phyloP scores from a whole-genome alignment of 805 yeast genomes.

The Wickerhamiella sergipiensis region DNA sequence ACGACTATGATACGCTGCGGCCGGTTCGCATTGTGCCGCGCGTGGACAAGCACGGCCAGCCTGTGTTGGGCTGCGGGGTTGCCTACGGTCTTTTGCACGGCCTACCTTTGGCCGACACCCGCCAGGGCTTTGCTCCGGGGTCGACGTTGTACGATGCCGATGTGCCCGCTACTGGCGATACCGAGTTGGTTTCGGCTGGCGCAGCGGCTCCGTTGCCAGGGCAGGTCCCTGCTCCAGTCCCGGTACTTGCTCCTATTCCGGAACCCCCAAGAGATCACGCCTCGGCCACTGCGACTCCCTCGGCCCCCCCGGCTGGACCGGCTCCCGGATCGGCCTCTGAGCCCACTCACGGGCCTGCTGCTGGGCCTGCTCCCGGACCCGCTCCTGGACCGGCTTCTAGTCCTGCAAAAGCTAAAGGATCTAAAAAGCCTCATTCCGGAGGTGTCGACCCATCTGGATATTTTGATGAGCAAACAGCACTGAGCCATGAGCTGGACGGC shows the following conservation, averaged over 20 bases:
- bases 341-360: too few species aligned
- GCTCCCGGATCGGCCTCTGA: too few species aligned
- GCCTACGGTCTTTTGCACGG: conserved; percentile 86
- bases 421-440: background rate
- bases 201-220: background rate
- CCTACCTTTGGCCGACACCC: conserved; percentile 47
- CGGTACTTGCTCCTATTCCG: background rate
- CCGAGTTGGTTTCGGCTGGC: background rate
- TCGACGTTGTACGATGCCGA: conserved; percentile 14
- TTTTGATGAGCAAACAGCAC: conserved; percentile 17
- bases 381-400: too few species aligned
- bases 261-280: too few species aligned
- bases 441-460: conserved; percentile 11
- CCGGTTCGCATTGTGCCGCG: conserved; percentile 70
- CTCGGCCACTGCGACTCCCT: too few species aligned
- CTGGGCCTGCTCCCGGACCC: too few species aligned
- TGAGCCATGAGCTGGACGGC: conserved; percentile 16
- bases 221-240: background rate
- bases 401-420: background rate
- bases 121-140: conserved; percentile 11
- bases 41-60: conserved; percentile 71
- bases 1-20: conserved; percentile 70
- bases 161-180: background rate
- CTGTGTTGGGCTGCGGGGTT: conserved; percentile 83
- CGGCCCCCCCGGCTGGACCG: too few species aligned